A percentile compares a stretch with the other conserved stretches of the same genome.
Evolutionary conservation across 768 basidiomycete species (phyloP).

Genomic region (Hericium rajendrae): DNA sequence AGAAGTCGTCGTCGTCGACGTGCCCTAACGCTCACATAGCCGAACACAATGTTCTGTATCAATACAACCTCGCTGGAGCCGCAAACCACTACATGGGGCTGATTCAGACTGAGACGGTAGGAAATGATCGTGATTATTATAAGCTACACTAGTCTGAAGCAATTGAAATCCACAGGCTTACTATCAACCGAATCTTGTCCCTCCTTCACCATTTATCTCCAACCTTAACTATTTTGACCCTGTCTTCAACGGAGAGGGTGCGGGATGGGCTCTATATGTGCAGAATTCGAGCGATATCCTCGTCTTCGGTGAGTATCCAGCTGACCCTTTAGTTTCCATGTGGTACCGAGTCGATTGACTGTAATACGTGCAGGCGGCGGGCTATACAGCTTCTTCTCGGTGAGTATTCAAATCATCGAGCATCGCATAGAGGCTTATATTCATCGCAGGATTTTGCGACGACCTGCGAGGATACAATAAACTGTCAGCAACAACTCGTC

Average conservation of each 20-base stretch:
- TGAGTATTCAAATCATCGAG: conserved; percentile 16
- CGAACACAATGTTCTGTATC: conserved; percentile 62
- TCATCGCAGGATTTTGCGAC: too few species aligned
- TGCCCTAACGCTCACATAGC: conserved; percentile 24
- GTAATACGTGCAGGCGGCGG: conserved; percentile 32
- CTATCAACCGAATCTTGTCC: conserved; percentile 49
- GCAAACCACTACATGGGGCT: conserved; percentile 61
- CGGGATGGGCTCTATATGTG: conserved; percentile 52
- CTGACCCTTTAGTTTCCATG: too few species aligned
- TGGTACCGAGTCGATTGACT: too few species aligned
- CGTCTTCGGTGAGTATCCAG: conserved; percentile 32
- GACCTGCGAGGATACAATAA: conserved; percentile 31
- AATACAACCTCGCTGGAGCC: conserved; percentile 57
- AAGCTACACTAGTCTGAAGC: not conserved
- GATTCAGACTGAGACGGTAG: conserved; percentile 65
- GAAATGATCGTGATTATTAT: conserved; percentile 12
- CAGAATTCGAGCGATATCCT: conserved; percentile 44
- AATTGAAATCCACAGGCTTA: conserved; percentile 42
- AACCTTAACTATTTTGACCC: conserved; percentile 41
- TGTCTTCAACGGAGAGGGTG: conserved; percentile 26
- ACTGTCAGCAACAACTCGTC: conserved; percentile 50
- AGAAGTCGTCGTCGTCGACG: too few species aligned
- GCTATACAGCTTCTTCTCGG: conserved; percentile 58
- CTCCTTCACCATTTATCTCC: conserved; percentile 46
- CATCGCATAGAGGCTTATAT: too few species aligned